Percentiles rank a stretch among this genome's conserved stretches.
phyloP scores from a whole-genome alignment of 108 stramenopile genomes.

The Skeletonema costatum region DNA sequence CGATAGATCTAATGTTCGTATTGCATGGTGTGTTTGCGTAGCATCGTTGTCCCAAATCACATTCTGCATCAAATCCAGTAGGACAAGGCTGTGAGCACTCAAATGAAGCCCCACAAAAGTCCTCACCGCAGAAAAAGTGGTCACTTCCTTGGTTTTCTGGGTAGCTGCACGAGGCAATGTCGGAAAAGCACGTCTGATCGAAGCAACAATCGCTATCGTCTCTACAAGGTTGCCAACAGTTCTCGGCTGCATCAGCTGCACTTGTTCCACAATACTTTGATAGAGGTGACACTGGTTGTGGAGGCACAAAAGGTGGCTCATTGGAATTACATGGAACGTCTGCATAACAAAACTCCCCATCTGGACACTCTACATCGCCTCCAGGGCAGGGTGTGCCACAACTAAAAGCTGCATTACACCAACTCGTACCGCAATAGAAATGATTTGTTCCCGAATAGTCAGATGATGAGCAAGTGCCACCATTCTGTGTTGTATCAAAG shows the following conservation, averaged over 20 bases:
- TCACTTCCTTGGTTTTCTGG: conserved; percentile 26
- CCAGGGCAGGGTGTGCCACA: conserved; percentile 69
- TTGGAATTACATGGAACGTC: conserved; percentile 67
- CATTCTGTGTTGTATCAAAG: conserved; percentile 29
- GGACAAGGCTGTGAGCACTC: conserved; percentile 63
- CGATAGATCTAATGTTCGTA: not conserved
- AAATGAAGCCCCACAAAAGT: conserved; percentile 42
- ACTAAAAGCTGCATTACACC: conserved; percentile 75
- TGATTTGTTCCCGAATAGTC: conserved; percentile 49
- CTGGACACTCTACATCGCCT: conserved; percentile 67
- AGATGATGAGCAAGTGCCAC: not conserved
- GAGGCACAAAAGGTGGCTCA: not conserved
- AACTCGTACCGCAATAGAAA: conserved; percentile 80
- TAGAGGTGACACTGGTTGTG: conserved; percentile 1
- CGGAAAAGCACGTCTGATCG: conserved; percentile 30
- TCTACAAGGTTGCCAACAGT: conserved; percentile 48
- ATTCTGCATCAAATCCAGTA: conserved; percentile 55
- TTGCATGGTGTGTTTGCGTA: conserved; percentile 79
- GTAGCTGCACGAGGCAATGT: conserved; percentile 5
- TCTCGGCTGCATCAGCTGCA: conserved; percentile 12
- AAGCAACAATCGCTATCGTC: conserved; percentile 41
- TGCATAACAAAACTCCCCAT: conserved; percentile 72
- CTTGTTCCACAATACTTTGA: conserved; percentile 23
- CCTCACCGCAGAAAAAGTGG: conserved; percentile 46
- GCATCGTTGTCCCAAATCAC: conserved; percentile 68